phyloP scores from a whole-genome alignment of 2,329 filamentous ascomycete genomes.

The Talaromyces piceae region DNA sequence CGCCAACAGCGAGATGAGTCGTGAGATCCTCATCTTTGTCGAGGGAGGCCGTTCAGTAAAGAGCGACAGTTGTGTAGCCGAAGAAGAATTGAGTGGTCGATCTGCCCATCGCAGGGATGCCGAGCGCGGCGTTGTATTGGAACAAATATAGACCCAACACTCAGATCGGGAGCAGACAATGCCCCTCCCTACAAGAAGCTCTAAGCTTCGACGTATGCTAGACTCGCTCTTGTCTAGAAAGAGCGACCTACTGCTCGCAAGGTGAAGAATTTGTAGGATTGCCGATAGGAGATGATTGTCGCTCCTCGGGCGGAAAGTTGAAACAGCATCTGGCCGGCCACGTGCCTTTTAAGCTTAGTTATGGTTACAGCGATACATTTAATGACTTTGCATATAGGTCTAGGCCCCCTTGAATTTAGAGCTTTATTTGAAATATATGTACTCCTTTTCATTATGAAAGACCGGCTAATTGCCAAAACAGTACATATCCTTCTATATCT shows the following conservation, averaged over 20 bases:
- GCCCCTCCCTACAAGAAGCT: not conserved
- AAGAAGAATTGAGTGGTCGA: not conserved
- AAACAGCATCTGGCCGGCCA: not conserved
- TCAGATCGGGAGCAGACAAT: not conserved
- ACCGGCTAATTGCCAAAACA: not conserved
- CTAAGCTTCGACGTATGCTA: not conserved
- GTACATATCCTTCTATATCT: too few species aligned
- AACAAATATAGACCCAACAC: not conserved
- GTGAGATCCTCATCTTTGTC: slow-evolving; percentile 33
- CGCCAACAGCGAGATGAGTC: slow-evolving; percentile 25
- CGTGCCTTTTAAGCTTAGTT: not conserved
- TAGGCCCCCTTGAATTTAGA: not conserved
- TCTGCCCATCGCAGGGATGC: slow-evolving; percentile 12
- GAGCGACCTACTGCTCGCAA: not conserved
- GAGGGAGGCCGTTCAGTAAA: not conserved
- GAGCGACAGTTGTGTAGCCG: not conserved
- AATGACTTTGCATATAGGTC: not conserved
- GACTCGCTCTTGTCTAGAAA: not conserved
- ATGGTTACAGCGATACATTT: not conserved
- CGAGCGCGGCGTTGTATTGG: not conserved
- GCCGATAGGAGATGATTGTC: not conserved
- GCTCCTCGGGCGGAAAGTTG: not conserved
- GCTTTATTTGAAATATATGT: not conserved
- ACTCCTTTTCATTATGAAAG: not conserved
- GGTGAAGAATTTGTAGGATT: not conserved